Evolutionary conservation across 2,329 filamentous ascomycete species (phyloP).

Genomic region (Escovopsis sp.): DNA sequence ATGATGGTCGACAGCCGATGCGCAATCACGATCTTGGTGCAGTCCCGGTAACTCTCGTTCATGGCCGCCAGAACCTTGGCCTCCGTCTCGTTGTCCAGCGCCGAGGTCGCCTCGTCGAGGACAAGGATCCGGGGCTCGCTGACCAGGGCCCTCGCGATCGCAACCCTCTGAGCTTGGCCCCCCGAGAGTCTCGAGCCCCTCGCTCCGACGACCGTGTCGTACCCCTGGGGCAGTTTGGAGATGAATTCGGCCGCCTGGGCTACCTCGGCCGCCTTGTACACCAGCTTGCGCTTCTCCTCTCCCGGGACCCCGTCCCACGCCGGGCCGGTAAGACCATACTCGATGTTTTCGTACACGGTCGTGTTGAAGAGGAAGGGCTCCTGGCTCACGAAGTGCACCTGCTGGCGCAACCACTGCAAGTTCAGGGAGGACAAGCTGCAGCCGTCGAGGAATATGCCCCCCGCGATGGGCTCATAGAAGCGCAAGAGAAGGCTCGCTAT

Average conservation of each 20-base stretch:
- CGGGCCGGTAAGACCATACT: conserved; percentile 81
- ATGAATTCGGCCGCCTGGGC: conserved; percentile 94
- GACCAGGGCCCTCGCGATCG: conserved; percentile 80
- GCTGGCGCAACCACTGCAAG: conserved; percentile 77
- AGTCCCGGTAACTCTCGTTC: conserved; percentile 67
- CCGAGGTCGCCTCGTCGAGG: conserved; percentile 88
- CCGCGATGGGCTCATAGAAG: conserved; percentile 82
- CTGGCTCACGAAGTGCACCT: conserved; percentile 84
- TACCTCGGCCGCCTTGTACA: conserved; percentile 71
- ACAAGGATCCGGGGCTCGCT: conserved; percentile 81
- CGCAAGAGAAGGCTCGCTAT: conserved; percentile 85
- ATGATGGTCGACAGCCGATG: conserved; percentile 90
- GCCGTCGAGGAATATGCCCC: conserved; percentile 66
- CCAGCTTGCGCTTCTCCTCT: conserved; percentile 25
- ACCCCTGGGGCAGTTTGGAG: conserved; percentile 64
- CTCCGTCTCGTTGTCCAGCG: conserved; percentile 86
- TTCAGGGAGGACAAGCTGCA: conserved; percentile 71
- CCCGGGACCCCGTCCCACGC: conserved; percentile 44
- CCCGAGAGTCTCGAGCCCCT: conserved; percentile 83
- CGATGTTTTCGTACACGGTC: conserved; percentile 80
- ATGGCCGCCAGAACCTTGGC: conserved; percentile 87
- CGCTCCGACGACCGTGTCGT: conserved; percentile 90
- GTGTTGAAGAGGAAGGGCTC: conserved; percentile 84
- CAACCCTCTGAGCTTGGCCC: conserved; percentile 92
- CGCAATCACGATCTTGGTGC: conserved; percentile 91